Base-by-base conservation (phyloP, 2,329 filamentous ascomycete genomes). In the Hypoxylon sp. region DNA sequence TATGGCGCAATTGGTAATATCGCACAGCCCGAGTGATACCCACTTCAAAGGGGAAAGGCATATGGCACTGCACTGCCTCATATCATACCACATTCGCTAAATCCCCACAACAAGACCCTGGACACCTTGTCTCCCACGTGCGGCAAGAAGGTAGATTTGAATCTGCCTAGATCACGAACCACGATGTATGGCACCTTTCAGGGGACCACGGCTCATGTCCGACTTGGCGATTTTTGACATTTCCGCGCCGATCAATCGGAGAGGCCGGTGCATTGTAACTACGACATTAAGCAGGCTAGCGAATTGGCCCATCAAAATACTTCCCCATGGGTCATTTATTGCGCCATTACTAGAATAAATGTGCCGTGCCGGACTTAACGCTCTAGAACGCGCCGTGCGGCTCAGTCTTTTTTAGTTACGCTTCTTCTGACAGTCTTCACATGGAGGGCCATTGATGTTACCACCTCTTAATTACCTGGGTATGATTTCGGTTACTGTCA, bases 121-220 rank as follows among this genome's bases (percentile, higher is more conserved):
- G 33, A 11, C 29, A 67, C 64, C 59, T 35, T 61, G 61, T 53
- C 37, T 19, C 22, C 60, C 66, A 65, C 61, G 61, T 61, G 61
- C 60, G 52, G 31, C 37, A 50, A 19, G 33, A 52, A 48, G 44
- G 17, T 52, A 37, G 35, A 35, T 22, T 22, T 39, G 19, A 47
- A 65, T 65, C 51, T 53, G 17, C 55, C 44, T 52, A 60, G 61
- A 65, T 65, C 50, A 58, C 29, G 55, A 63, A 26, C 48, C 42
- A 44, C 22, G 46, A 39, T 57, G 47, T 52, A 33, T n/a, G n/a
- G n/a, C 35, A 42, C 8, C 4, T 4, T 31, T 17, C 47, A 48
- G 37, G 64, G 31, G 59, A 10, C 39, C 37, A 26, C 33, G 59
- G 59, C 53, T 59, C 24, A 19, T 24, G 14, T 31, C 8, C 6